These are phyloP conservation scores for Rhizopus sp. DNA, from an alignment of 371 early-diverging fungal species.

Conservation along the genomic window DNA sequence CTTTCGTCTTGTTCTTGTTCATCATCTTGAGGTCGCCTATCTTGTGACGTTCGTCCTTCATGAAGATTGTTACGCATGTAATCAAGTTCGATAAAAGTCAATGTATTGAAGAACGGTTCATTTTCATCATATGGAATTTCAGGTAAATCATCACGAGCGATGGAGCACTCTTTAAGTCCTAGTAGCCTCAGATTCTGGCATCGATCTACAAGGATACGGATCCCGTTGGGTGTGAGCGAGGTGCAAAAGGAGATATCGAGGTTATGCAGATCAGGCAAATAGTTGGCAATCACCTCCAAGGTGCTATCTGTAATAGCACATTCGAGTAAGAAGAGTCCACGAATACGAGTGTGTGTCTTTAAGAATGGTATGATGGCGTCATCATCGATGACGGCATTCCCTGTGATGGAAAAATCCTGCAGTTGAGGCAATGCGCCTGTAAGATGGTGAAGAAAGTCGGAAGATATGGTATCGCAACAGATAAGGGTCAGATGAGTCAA, in stretches of 20 bases:
- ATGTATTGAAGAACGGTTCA: constrained; percentile 19
- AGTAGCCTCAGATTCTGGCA: constrained; percentile 32
- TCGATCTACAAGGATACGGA: constrained; percentile 29
- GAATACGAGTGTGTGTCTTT: constrained; percentile 27
- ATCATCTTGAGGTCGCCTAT: background rate
- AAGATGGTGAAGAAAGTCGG: constrained; percentile 24
- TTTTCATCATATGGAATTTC: constrained; percentile 24
- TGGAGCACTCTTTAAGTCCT: constrained; percentile 39
- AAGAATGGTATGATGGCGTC: constrained; percentile 38
- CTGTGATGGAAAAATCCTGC: constrained; percentile 36
- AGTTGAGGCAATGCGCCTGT: constrained; percentile 23
- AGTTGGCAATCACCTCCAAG: constrained; percentile 24
- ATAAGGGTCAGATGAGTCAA: constrained; percentile 42
- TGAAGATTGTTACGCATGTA: constrained; percentile 11
- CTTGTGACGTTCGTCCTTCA: constrained; percentile 1
- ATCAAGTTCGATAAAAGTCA: constrained; percentile 14
- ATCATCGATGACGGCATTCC: constrained; percentile 33
- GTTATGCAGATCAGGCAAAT: constrained; percentile 26
- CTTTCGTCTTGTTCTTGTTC: constrained; percentile 13
- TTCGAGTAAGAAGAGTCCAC: constrained; percentile 33
- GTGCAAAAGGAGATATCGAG: constrained; percentile 45
- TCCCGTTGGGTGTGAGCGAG: constrained; percentile 24
- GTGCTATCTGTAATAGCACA: constrained; percentile 45
- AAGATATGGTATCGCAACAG: constrained; percentile 28
- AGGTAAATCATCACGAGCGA: constrained; percentile 30